Conservation (phyloP, 176 grass and related monocot species). For the Areca catechu region DNA sequence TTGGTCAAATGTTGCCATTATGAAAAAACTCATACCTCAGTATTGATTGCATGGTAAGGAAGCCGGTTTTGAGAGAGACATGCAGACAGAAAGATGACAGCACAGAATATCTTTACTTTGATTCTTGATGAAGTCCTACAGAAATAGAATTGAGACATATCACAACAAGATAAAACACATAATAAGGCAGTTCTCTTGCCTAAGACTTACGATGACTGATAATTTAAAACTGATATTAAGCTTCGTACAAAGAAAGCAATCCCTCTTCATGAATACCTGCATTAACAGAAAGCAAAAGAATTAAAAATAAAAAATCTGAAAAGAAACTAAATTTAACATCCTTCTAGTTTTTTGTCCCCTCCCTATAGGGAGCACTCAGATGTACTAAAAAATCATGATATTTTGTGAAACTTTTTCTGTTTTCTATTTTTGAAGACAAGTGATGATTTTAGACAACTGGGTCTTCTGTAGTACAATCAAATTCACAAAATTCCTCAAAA, state of each 20-base stretch:
- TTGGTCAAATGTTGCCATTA: too few relatives aligned
- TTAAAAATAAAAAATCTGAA: not conserved
- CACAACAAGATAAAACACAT: not conserved
- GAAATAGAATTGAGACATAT: not conserved
- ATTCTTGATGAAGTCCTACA: not conserved
- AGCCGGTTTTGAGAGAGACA: slow-evolving; percentile 4
- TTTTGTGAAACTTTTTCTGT: too few relatives aligned
- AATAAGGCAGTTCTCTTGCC: not conserved
- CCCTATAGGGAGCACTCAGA: too few relatives aligned
- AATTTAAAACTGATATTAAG: not conserved
- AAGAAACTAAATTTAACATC: too few relatives aligned
- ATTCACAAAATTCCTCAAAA: too few relatives aligned
- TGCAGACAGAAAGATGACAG: slow-evolving; percentile 10
- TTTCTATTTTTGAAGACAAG: too few relatives aligned
- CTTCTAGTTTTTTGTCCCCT: too few relatives aligned
- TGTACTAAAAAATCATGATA: too few relatives aligned
- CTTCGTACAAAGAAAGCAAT: not conserved
- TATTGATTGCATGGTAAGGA: not conserved
- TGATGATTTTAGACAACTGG: too few relatives aligned
- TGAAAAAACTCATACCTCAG: not conserved
- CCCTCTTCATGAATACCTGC: not conserved
- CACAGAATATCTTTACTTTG: slow-evolving; percentile 11
- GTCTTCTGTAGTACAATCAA: too few relatives aligned
- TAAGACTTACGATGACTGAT: not conserved
- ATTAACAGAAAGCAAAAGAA: not conserved